Evolutionary conservation across 1,139 yeast species (phyloP).

Genomic region (Zygosaccharomyces sapae): DNA sequence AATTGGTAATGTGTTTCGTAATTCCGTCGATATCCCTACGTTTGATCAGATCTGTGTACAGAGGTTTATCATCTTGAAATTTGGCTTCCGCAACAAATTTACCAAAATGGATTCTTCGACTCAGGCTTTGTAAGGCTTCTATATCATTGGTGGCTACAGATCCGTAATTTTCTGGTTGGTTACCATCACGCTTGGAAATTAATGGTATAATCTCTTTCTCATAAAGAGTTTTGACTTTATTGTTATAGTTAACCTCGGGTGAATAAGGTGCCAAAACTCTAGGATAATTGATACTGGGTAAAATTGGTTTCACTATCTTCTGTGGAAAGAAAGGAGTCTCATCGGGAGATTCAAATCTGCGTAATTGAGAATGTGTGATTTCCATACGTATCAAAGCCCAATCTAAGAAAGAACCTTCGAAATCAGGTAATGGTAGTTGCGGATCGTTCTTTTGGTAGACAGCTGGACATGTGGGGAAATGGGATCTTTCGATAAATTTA

Average conservation of each 20-base stretch:
- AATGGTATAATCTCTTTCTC: slow-evolving; percentile 68
- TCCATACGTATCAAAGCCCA: slow-evolving; percentile 80
- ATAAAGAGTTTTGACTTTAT: slow-evolving; percentile 62
- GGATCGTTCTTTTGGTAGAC: slow-evolving; percentile 63
- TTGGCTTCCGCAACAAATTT: slow-evolving; percentile 96
- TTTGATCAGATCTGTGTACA: slow-evolving; percentile 60
- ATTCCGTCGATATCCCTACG: slow-evolving; percentile 68
- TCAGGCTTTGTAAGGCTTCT: slow-evolving; percentile 78
- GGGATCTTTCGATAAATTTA: slow-evolving; percentile 87
- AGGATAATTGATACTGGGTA: slow-evolving; percentile 80
- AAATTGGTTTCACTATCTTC: slow-evolving; percentile 57
- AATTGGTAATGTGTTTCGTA: slow-evolving; percentile 75
- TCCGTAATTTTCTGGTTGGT: slow-evolving; percentile 82
- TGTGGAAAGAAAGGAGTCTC: slow-evolving; percentile 88
- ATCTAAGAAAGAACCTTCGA: slow-evolving; percentile 78
- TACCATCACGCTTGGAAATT: slow-evolving; percentile 64
- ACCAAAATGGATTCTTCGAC: slow-evolving; percentile 95
- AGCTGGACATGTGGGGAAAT: slow-evolving; percentile 70
- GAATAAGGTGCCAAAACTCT: slow-evolving; percentile 69
- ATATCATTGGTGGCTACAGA: slow-evolving; percentile 82
- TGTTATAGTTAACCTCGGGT: slow-evolving; percentile 71
- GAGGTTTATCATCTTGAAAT: slow-evolving; percentile 62
- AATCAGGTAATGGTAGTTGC: slow-evolving; percentile 50
- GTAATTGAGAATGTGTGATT: slow-evolving; percentile 71
- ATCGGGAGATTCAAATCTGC: slow-evolving; percentile 93